Base-by-base conservation (phyloP, 768 basidiomycete species). In the Chlorophyllum brunneum region DNA sequence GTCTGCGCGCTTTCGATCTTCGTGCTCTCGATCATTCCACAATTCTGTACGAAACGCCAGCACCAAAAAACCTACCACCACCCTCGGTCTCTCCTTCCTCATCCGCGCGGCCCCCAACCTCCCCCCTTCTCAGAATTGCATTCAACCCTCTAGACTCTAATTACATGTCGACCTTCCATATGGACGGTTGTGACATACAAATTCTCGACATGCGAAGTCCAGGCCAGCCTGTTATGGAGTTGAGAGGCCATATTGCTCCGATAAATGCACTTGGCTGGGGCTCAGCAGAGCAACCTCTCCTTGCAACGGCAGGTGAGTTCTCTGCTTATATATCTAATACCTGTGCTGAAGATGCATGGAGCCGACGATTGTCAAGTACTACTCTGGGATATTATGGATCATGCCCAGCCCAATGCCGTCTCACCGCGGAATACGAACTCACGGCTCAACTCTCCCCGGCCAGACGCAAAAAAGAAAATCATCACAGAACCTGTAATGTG, bases 151-250 rank as follows among this genome's bases (percentile, higher is more conserved):
- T 83, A 5, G 87, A 90, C 67, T 88, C 93, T 13, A 94, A 97
- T 60, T 97, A 95, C 67, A 90, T 99, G 82, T 91, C 93, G 10
- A 95, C 94, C 2, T 97, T 98, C 68, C 95, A 98, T 62, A 87
- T 92, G 79, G 94, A 97, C 63, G 90, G 91, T 43, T 68, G 77
- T 16, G 89, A 94, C 61, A 79, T 97, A 3, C 90, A 97, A 65
- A 91, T 99, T 23, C 74, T 99, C 56, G 97, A 99, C 62, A 98
- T 98, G 91, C 83, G 97, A 47, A 90, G 86, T 68, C 97, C 97
- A 1, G 97, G 97, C 2, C 85, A 90, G 56, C 94, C 97, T 0
- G 94, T 98, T 15, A 87, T 94, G 63, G 95, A 98, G 67, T 73
- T 98, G 16, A 80, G 82, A 56, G 93, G 81, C 15, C 95, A 98